Evolutionary conservation across 192 early-diverging fungal genomes (phyloP).

Genomic region (Coemansia sp.): DNA sequence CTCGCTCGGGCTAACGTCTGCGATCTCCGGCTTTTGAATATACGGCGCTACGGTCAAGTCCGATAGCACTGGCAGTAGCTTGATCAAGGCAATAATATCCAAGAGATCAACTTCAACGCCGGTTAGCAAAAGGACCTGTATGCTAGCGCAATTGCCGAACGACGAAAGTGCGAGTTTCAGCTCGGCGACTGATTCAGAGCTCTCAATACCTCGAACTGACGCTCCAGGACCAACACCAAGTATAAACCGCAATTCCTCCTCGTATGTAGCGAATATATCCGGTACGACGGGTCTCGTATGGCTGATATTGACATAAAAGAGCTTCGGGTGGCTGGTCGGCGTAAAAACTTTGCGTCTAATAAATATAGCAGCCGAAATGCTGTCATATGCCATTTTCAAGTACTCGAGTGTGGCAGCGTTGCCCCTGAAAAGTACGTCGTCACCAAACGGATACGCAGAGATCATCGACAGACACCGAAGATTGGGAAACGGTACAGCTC

Average conservation of each 20-base stretch:
- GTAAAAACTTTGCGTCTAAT: background rate
- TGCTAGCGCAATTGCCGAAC: background rate
- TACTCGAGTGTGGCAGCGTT: background rate
- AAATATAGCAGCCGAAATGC: background rate
- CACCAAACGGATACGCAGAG: background rate
- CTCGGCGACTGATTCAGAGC: background rate
- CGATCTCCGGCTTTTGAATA: background rate
- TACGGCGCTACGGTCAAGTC: background rate
- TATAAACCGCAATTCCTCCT: background rate
- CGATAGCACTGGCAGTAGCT: background rate
- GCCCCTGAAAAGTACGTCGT: conserved; percentile 1
- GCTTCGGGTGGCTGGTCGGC: conserved; percentile 3
- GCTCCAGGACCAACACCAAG: background rate
- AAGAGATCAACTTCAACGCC: background rate
- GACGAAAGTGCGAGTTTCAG: background rate
- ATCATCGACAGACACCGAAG: background rate
- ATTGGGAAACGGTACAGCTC: background rate
- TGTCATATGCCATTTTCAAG: background rate
- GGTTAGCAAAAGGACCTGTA: background rate
- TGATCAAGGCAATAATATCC: background rate
- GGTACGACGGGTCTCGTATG: background rate
- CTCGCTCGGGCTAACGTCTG: background rate
- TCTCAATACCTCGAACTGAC: background rate
- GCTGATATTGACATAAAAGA: background rate
- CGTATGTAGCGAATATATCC: background rate